Evolutionary conservation across 1,139 yeast species (phyloP).

Genomic region (Magnusiomyces clavatus): DNA sequence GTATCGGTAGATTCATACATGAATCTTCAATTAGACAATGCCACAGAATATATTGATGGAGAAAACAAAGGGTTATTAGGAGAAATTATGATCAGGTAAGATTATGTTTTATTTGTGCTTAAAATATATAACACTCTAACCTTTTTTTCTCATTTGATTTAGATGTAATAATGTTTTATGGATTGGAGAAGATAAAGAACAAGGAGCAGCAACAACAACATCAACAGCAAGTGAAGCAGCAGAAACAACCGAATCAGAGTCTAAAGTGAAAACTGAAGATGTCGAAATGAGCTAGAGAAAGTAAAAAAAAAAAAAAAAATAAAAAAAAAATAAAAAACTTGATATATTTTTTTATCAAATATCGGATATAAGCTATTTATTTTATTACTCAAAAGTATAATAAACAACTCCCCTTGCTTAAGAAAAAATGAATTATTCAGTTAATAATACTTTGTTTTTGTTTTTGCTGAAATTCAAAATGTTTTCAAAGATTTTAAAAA

Average conservation of each 20-base stretch:
- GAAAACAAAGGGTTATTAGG: conserved; percentile 56
- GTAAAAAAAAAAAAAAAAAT: not conserved
- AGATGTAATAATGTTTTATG: conserved; percentile 40
- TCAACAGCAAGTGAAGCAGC: too few species aligned
- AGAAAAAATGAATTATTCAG: too few species aligned
- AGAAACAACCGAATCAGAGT: too few species aligned
- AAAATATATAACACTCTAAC: conserved; percentile 24
- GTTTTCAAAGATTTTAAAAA: too few species aligned
- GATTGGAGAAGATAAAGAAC: conserved; percentile 28
- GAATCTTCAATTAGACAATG: conserved; percentile 71
- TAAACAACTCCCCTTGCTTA: too few species aligned
- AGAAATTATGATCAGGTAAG: conserved; percentile 71
- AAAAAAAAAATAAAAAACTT: too few species aligned
- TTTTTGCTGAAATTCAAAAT: too few species aligned
- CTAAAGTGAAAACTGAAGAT: not conserved
- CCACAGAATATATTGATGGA: conserved; percentile 53
- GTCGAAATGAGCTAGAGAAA: not conserved
- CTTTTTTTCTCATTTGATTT: not conserved
- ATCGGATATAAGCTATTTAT: too few species aligned
- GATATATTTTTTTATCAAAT: too few species aligned
- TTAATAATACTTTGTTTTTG: too few species aligned
- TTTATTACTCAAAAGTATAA: too few species aligned
- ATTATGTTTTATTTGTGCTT: conserved; percentile 25
- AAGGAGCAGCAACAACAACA: not conserved
- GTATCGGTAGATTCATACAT: conserved; percentile 86